Percentiles rank a stretch among this genome's conserved stretches.
phyloP scores from a whole-genome alignment of 345 rosid species.

The Odontarrhena argentea region DNA sequence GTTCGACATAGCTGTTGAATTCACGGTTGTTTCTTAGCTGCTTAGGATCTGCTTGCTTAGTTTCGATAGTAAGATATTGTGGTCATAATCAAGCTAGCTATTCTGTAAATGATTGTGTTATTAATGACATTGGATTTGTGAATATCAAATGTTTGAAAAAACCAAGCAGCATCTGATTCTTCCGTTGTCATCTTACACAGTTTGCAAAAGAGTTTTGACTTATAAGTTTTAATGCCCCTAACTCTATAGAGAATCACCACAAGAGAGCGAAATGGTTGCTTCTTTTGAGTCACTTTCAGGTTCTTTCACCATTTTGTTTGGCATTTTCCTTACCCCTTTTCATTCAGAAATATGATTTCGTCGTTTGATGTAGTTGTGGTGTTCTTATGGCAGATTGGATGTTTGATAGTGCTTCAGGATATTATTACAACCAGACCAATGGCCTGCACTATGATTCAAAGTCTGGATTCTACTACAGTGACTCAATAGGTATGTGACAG shows the following conservation, averaged over 20 bases:
- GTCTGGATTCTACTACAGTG: conserved; percentile 87
- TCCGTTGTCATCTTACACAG: conserved; percentile 11
- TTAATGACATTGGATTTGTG: not conserved
- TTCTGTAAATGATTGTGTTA: not conserved
- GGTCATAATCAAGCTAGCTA: not conserved
- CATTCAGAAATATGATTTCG: not conserved
- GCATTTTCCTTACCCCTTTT: conserved; percentile 13
- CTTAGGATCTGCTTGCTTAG: conserved; percentile 19
- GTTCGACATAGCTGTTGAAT: conserved; percentile 1
- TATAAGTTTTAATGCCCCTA: conserved; percentile 30
- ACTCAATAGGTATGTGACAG: conserved; percentile 61
- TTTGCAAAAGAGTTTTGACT: conserved; percentile 32
- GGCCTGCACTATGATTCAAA: conserved; percentile 77
- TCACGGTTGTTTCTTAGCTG: conserved; percentile 7
- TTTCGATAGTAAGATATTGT: not conserved
- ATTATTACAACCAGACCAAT: conserved; percentile 58
- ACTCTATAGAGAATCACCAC: conserved; percentile 36
- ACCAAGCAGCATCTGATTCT: conserved; percentile 7
- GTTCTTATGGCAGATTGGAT: conserved; percentile 68
- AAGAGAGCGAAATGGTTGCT: conserved; percentile 25
- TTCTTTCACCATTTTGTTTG: conserved; percentile 34
- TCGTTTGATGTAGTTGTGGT: conserved; percentile 37
- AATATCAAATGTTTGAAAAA: not conserved
- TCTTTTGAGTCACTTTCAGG: conserved; percentile 40
- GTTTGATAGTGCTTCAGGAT: conserved; percentile 65